Base-by-base conservation (phyloP, 768 basidiomycete genomes). In the Lactifluus subvellereus region DNA sequence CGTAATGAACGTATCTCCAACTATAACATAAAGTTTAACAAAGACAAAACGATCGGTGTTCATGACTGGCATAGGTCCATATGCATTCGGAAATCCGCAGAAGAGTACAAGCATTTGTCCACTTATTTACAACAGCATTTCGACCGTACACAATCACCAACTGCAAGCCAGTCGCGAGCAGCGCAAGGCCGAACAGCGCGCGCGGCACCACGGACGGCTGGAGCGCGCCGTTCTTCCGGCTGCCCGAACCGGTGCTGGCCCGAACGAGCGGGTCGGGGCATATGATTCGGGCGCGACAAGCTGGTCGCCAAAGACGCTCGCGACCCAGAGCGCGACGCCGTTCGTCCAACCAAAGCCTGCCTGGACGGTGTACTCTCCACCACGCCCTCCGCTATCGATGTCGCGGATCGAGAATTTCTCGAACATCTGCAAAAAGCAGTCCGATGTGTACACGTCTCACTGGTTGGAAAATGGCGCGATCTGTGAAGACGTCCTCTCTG, bases 321-420 rank as follows among this genome's bases (percentile, higher is more conserved):
- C 85, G 22, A 88, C 77, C 86, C 88, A 92, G 43, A 93, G 80
- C 57, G 84, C 71, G 9, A 86, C 89, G 20, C 91, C 91, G 69
- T 94, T 93, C 47, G 90, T 92, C 91, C 92, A 94, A 18, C 91
- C 90, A 70, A 93, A 93, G 22, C 91, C 90, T 13, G 84, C 87
- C 80, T 82, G 69, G 4, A 94, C 93, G 2, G 85, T 88, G 68
- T 97, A 96, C 77, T 94, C 92, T 30, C 92, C 92, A 7, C 91
- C 92, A 13, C 77, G 76, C 6, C 91, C 92, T 3, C 89, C 86
- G 3, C 85, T 87, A 73, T 91, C 87, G 37, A 94, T 80, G 61
- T 96, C 86, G 10, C 84, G 71, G 47, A 80, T 82, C 3, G 90
- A 92, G 76, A 94, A 94, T 73, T 94, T 91, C 73, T 93, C 91